Evolutionary conservation across 2,329 filamentous ascomycete species (phyloP).

Genomic region (Fulvia fulva): DNA sequence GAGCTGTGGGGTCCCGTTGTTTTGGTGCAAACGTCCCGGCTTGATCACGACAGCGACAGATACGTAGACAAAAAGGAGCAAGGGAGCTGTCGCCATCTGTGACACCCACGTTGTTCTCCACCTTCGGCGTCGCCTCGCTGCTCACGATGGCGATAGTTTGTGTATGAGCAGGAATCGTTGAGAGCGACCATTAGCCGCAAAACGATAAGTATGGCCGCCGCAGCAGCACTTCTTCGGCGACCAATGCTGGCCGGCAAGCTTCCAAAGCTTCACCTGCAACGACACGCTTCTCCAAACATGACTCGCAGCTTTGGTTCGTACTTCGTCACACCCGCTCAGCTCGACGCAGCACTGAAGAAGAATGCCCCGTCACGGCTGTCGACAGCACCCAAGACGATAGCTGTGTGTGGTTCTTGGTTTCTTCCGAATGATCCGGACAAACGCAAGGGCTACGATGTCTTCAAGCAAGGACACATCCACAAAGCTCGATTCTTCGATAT

Average conservation of each 20-base stretch:
- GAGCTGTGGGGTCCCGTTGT: not conserved
- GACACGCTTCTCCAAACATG: conserved; percentile 28
- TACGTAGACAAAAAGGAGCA: not conserved
- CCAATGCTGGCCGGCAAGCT: not conserved
- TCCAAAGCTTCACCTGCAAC: conserved; percentile 1
- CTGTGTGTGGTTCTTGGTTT: conserved; percentile 93
- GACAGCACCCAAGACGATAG: conserved; percentile 76
- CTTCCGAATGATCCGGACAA: conserved; percentile 78
- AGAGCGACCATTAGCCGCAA: not conserved
- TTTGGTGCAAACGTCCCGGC: not conserved
- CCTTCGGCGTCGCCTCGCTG: not conserved
- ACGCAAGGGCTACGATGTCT: conserved; percentile 75
- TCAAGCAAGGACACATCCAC: conserved; percentile 78
- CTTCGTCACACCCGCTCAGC: conserved; percentile 78
- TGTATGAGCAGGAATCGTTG: not conserved
- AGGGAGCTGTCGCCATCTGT: not conserved
- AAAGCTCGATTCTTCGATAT: conserved; percentile 94
- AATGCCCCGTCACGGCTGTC: conserved; percentile 77
- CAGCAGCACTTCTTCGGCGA: conserved; percentile 6
- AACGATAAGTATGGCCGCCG: not conserved
- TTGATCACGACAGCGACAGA: not conserved
- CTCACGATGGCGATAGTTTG: not conserved
- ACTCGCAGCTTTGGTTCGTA: conserved; percentile 65
- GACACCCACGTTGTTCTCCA: not conserved
- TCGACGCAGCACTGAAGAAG: conserved; percentile 74